Evolutionary conservation across 75 land plant species (phyloP).

Genomic region (Sequoiadendron giganteum): DNA sequence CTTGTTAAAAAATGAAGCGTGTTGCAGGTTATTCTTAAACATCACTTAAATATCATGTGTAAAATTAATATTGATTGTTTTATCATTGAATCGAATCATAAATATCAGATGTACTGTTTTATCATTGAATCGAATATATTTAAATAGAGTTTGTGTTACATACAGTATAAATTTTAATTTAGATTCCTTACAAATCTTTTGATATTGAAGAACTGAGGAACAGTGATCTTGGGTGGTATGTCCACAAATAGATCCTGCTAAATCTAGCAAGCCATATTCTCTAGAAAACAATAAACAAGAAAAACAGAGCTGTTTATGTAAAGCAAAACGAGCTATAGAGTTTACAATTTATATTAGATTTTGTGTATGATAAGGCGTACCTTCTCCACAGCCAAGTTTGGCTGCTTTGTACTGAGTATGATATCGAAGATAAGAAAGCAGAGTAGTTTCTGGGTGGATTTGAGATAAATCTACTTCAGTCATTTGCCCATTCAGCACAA

Average conservation of each 20-base stretch:
- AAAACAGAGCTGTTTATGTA: not conserved
- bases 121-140: no score
- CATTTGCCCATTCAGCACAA: conserved; percentile 69
- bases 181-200: not conserved
- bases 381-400: conserved; percentile 91
- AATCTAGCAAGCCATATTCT: not conserved
- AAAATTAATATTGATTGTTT: no score
- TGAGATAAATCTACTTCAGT: conserved; percentile 42
- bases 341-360: not conserved
- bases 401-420: conserved; percentile 54
- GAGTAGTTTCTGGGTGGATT: conserved; percentile 64
- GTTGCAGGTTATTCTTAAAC: not conserved
- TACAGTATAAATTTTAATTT: not conserved
- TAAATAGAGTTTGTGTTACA: not conserved
- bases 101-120: no score
- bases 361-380: conserved; percentile 18
- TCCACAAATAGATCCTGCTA: not conserved
- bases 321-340: not conserved
- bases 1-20: not conserved
- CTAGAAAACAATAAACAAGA: not conserved
- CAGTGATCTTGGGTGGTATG: not conserved
- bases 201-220: not conserved
- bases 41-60: no score
- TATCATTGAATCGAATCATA: no score
- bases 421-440: conserved; percentile 69